Percentiles rank a stretch among this genome's conserved stretches.
Conservation (phyloP, 169 alveolate species). For the Prorocentrum cordatum region DNA sequence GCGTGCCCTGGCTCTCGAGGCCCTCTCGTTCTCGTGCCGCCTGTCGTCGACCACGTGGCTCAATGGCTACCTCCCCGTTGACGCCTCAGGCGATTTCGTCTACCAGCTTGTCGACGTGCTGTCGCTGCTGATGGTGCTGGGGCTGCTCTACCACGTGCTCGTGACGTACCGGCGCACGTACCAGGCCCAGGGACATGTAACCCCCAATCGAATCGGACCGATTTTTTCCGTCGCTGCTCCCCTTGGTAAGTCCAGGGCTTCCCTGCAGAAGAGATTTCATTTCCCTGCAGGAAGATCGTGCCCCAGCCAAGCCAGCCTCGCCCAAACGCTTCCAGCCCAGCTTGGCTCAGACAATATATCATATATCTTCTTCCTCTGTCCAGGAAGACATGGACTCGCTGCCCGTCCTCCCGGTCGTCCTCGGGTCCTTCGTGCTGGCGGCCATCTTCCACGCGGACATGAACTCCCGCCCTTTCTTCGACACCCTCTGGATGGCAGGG, state of each 20-base stretch:
- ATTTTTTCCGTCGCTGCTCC: no score
- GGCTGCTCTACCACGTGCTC: background rate
- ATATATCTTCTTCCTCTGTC: no score
- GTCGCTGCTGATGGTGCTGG: background rate
- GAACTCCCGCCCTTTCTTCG: conserved; percentile 56
- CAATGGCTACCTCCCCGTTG: conserved; percentile 58
- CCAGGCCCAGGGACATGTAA: no score
- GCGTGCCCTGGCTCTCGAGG: conserved; percentile 14
- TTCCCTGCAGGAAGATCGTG: no score
- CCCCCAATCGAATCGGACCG: no score
- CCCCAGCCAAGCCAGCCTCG: no score
- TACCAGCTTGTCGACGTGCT: conserved; percentile 10
- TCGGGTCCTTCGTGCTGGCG: background rate
- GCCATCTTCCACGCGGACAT: conserved; percentile 57
- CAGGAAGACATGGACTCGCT: background rate
- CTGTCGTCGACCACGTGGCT: conserved; percentile 58
- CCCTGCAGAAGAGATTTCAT: no score
- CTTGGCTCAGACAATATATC: no score
- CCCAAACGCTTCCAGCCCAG: no score
- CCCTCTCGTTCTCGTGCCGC: conserved; percentile 22
- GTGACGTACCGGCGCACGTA: background rate
- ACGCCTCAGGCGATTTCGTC: conserved; percentile 50
- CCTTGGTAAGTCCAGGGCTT: no score
- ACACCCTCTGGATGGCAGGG: conserved; percentile 56
- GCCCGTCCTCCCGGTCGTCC: background rate